Percentiles rank a stretch among this genome's conserved stretches.
Conservation (phyloP, 352 stramenopile genomes). For the Albugo laibachii region DNA sequence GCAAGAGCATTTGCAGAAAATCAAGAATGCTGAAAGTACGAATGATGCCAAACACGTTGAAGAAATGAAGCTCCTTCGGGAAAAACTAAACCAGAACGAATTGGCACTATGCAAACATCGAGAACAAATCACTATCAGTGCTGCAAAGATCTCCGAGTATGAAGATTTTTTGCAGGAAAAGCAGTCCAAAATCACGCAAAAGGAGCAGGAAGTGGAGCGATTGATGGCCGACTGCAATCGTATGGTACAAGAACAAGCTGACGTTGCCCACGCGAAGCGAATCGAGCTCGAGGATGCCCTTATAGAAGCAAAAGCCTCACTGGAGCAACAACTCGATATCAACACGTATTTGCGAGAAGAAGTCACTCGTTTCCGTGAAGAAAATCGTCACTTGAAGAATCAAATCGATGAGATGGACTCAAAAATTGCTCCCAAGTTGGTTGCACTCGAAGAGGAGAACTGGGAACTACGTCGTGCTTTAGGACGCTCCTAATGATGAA, state of each 20-base stretch:
- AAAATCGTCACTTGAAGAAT: slow-evolving; percentile 73
- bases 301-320: slow-evolving; percentile 62
- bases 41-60: slow-evolving; percentile 37
- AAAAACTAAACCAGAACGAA: slow-evolving; percentile 51
- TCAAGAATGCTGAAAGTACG: slow-evolving; percentile 26
- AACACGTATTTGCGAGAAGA: slow-evolving; percentile 71
- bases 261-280: slow-evolving; percentile 55
- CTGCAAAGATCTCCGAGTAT: slow-evolving; percentile 45
- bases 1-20: slow-evolving; percentile 41
- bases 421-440: slow-evolving; percentile 58
- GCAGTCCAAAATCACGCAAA: slow-evolving; percentile 36
- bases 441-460: slow-evolving; percentile 74
- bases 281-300: slow-evolving; percentile 69
- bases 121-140: slow-evolving; percentile 37
- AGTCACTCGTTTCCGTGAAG: slow-evolving; percentile 54
- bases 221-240: slow-evolving; percentile 73
- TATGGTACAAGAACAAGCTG: slow-evolving; percentile 70
- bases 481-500: slow-evolving; percentile 1
- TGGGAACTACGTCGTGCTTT: slow-evolving; percentile 26
- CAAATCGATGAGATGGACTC: slow-evolving; percentile 75
- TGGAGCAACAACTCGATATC: slow-evolving; percentile 71
- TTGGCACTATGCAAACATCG: slow-evolving; percentile 40
- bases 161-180: slow-evolving; percentile 43
- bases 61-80: slow-evolving; percentile 16
- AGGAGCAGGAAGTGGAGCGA: slow-evolving; percentile 61